Percentiles rank a stretch among this genome's conserved stretches.
Conservation (phyloP, 2,329 filamentous ascomycete genomes). For the Beauveria pseudobassiana region DNA sequence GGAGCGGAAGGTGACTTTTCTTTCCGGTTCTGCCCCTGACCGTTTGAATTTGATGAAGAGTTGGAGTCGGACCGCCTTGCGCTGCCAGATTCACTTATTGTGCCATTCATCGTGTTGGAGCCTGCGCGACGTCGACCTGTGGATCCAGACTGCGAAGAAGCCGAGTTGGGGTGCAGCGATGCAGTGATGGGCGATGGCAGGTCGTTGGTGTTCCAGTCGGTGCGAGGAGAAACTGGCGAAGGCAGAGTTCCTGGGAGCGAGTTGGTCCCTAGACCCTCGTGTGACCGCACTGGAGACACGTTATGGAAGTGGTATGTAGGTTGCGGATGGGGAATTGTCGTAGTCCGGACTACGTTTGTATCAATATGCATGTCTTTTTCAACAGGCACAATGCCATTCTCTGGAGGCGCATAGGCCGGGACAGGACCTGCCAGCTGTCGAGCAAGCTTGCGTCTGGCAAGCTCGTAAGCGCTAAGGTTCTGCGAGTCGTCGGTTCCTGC, state of each 20-base stretch:
- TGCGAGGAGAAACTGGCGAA: constrained; percentile 41
- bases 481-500: constrained; percentile 33
- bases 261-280: constrained; percentile 20
- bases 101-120: neutral
- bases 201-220: constrained; percentile 35
- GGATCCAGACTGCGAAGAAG: constrained; percentile 14
- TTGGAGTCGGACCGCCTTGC: constrained; percentile 23
- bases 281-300: constrained; percentile 17
- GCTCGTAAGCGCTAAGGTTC: constrained; percentile 41
- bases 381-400: constrained; percentile 18
- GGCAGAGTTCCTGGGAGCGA: constrained; percentile 35
- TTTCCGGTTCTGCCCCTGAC: constrained; percentile 14
- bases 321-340: constrained; percentile 15
- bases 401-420: constrained; percentile 40
- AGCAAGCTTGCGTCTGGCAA: constrained; percentile 42
- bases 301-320: neutral
- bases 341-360: constrained; percentile 5
- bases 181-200: constrained; percentile 35
- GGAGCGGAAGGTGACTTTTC: constrained; percentile 15
- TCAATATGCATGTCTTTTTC: constrained; percentile 24
- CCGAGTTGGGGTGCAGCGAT: constrained; percentile 21
- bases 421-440: constrained; percentile 43
- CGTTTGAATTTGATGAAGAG: constrained; percentile 16
- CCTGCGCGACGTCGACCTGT: constrained; percentile 12
- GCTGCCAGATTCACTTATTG: constrained; percentile 19